These are phyloP conservation scores for Penicillium lividum DNA, from an alignment of 495 filamentous ascomycete genomes.

Conservation along the genomic window DNA sequence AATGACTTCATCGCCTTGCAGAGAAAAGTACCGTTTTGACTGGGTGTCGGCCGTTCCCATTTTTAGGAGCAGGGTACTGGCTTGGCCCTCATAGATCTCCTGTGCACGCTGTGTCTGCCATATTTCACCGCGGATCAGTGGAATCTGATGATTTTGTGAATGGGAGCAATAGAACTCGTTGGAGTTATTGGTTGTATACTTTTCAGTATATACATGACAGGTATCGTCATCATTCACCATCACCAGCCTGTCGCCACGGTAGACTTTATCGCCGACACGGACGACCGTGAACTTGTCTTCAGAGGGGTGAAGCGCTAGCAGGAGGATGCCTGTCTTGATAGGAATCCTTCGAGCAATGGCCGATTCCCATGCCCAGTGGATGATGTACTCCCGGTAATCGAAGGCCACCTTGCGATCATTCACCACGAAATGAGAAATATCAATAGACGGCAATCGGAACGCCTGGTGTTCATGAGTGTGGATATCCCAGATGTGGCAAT, in stretches of 20 bases:
- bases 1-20: conserved; percentile 1
- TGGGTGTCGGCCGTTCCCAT: neutral
- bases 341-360: conserved; percentile 18
- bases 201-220: conserved; percentile 1
- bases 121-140: neutral
- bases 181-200: neutral
- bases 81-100: conserved; percentile 1
- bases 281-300: conserved; percentile 14
- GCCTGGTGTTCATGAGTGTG: conserved; percentile 19
- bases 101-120: neutral
- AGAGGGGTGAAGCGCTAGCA: conserved; percentile 5
- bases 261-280: neutral
- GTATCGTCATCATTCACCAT: neutral
- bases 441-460: conserved; percentile 25
- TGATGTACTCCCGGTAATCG: conserved; percentile 12
- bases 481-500: conserved; percentile 36
- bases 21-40: neutral
- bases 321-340: neutral
- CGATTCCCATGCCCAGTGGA: conserved; percentile 29
- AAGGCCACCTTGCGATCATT: conserved; percentile 25
- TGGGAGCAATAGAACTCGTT: conserved; percentile 1
- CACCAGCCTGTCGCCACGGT: neutral
- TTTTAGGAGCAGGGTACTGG: neutral
- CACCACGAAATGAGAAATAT: conserved; percentile 14
- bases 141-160: neutral